Percentiles rank a stretch among this genome's conserved stretches.
phyloP scores from a whole-genome alignment of 495 filamentous ascomycete genomes.

The Pyrenula massariospora region DNA sequence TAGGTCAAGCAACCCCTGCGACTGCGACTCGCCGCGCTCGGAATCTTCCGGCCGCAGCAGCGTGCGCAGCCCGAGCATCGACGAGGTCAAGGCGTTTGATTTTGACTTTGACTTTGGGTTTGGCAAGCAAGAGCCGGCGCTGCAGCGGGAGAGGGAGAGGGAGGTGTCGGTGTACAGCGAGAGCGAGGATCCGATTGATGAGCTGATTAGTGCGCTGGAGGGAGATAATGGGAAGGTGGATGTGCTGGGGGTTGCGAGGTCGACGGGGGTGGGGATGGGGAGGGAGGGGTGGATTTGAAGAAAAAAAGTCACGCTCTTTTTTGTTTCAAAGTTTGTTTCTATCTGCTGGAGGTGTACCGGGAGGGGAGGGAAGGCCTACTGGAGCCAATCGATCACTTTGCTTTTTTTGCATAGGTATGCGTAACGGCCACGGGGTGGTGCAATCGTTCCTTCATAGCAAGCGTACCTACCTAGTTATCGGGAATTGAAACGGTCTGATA shows the following conservation, averaged over 20 bases:
- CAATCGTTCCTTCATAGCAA: no score
- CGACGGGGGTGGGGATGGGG: not conserved
- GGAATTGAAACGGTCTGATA: no score
- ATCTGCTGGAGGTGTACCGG: no score
- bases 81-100: not conserved
- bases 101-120: not conserved
- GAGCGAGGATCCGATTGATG: not conserved
- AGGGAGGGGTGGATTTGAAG: not conserved
- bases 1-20: not conserved
- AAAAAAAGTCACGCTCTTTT: no score
- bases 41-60: not conserved
- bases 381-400: no score
- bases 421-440: no score
- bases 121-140: no score
- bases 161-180: not conserved
- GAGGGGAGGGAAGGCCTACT: no score
- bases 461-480: no score
- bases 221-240: not conserved
- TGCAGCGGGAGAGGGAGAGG: not conserved
- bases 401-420: no score
- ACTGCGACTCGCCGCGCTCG: not conserved
- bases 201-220: not conserved
- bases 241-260: not conserved
- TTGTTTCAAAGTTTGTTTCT: no score
- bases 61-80: not conserved